phyloP scores from a whole-genome alignment of 2,329 filamentous ascomycete species.

The Beauveria asiatica region DNA sequence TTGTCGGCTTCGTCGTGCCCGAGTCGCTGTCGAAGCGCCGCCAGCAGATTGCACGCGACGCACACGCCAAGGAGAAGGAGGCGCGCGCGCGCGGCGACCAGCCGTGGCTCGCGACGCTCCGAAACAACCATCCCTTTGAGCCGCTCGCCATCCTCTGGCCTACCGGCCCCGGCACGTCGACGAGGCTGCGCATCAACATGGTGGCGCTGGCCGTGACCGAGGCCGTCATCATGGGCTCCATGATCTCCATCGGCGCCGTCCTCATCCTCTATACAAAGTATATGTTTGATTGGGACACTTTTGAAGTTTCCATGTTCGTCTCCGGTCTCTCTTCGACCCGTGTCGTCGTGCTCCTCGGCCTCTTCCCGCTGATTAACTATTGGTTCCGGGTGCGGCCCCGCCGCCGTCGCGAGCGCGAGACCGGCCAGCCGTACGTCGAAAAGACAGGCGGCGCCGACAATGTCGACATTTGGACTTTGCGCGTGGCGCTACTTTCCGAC shows the following conservation, averaged over 20 bases:
- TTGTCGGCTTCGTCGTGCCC: slow-evolving; percentile 63
- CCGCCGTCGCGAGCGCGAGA: slow-evolving; percentile 30
- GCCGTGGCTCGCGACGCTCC: slow-evolving; percentile 24
- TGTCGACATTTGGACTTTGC: slow-evolving; percentile 71
- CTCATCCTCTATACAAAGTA: slow-evolving; percentile 76
- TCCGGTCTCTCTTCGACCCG: slow-evolving; percentile 70
- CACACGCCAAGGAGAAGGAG: slow-evolving; percentile 42
- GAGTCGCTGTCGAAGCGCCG: slow-evolving; percentile 74
- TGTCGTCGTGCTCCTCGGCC: slow-evolving; percentile 62
- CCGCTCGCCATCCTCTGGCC: slow-evolving; percentile 75
- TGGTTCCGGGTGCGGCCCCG: slow-evolving; percentile 54
- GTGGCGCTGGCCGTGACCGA: slow-evolving; percentile 72
- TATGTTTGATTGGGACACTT: slow-evolving; percentile 73
- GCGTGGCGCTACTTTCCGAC: slow-evolving; percentile 67
- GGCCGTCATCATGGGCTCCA: slow-evolving; percentile 70
- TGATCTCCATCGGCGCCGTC: slow-evolving; percentile 74
- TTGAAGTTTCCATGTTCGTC: slow-evolving; percentile 73
- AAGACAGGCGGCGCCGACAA: slow-evolving; percentile 62
- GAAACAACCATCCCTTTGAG: slow-evolving; percentile 58
- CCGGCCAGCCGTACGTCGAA: slow-evolving; percentile 30
- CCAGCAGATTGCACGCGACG: slow-evolving; percentile 62
- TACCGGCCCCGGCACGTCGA: slow-evolving; percentile 50
- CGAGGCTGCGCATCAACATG: slow-evolving; percentile 67
- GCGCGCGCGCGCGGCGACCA: slow-evolving; percentile 20
- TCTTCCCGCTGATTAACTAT: slow-evolving; percentile 72